Evolutionary conservation across 1,284 basidiomycete species (phyloP), one percentile per base, ranked within the genome.

Genomic region (Apiotrichum mycotoxinovorans): DNA sequence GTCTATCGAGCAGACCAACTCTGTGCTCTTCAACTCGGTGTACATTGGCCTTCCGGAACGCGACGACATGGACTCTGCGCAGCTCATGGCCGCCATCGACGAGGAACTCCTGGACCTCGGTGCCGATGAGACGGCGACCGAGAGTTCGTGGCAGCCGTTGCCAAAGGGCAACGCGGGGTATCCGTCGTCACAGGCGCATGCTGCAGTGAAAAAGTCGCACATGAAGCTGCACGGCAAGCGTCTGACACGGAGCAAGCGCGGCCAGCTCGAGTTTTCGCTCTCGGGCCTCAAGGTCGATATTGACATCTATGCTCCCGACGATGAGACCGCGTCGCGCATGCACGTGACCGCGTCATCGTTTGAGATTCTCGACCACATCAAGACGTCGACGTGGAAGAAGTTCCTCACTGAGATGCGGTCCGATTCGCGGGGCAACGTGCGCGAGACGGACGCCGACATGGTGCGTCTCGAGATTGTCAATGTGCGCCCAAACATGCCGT

Each of bases 371-470:
- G 95, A 98, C 77, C 93, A 97, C 71, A 91, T 98, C 81, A 93
- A 91, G 80, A 94, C 94, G 0, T 97, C 94, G 12, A 98, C 95
- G 0, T 98, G 96, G 96, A 88, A 87, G 74, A 97, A 93, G 70
- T 98, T 98, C 74, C 79, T 98, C 58, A 95, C 92, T 1, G 85
- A 86, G 57, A 81, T 94, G 71, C 83, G 86, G 49, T 82, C 87
- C 1, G 90, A 92, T 75, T 86, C 88, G 14, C 82, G 84, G 51
- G 91, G 93, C 0, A 89, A 93, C 66, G 80, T 91, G 8, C 83
- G 91, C 33, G 90, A 96, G 77, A 91, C 88, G 3, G 90, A 85
- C 52, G 91, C 92, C 14, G 85, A 89, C 68, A 98, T 98, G 95
- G 84, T 92, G n/a, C 84, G 87, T 27, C 77, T 96, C 10, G 91